Percentiles rank a stretch among this genome's conserved stretches.
phyloP scores from a whole-genome alignment of 1,139 yeast species.

The Geotrichum macrosporum region DNA sequence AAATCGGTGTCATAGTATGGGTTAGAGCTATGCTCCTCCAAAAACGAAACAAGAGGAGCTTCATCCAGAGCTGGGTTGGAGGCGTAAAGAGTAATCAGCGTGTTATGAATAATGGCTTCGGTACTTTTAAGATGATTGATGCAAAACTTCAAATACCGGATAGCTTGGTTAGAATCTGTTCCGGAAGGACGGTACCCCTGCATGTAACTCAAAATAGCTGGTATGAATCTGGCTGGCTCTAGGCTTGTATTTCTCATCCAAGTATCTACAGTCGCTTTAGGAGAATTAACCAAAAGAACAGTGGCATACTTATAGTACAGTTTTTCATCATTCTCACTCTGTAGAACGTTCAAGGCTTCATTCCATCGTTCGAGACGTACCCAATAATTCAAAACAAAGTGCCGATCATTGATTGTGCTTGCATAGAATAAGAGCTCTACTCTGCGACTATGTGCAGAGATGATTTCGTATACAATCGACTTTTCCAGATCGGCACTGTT shows the following conservation, averaged over 20 bases:
- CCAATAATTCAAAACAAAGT: slow-evolving; percentile 65
- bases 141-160: slow-evolving; percentile 58
- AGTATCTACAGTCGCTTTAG: slow-evolving; percentile 65
- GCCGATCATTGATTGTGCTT: slow-evolving; percentile 60
- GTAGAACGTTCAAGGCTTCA: slow-evolving; percentile 60
- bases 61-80: slow-evolving; percentile 48
- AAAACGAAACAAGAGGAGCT: slow-evolving; percentile 46
- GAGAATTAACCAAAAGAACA: slow-evolving; percentile 61
- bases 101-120: slow-evolving; percentile 60
- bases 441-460: slow-evolving; percentile 60
- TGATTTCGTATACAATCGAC: slow-evolving; percentile 66
- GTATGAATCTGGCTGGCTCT: slow-evolving; percentile 61
- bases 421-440: slow-evolving; percentile 66
- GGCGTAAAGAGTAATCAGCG: slow-evolving; percentile 67
- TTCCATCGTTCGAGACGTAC: slow-evolving; percentile 68
- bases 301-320: slow-evolving; percentile 65
- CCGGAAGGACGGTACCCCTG: slow-evolving; percentile 34
- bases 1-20: slow-evolving; percentile 63
- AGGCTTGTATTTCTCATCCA: slow-evolving; percentile 62
- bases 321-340: slow-evolving; percentile 47
- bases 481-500: slow-evolving; percentile 54
- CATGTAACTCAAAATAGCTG: slow-evolving; percentile 64
- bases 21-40: slow-evolving; percentile 39
- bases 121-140: slow-evolving; percentile 50
- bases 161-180: slow-evolving; percentile 53